Evolutionary conservation across 371 early-diverging fungal genomes (phyloP).

Genomic region (Mucor velutinosus): DNA sequence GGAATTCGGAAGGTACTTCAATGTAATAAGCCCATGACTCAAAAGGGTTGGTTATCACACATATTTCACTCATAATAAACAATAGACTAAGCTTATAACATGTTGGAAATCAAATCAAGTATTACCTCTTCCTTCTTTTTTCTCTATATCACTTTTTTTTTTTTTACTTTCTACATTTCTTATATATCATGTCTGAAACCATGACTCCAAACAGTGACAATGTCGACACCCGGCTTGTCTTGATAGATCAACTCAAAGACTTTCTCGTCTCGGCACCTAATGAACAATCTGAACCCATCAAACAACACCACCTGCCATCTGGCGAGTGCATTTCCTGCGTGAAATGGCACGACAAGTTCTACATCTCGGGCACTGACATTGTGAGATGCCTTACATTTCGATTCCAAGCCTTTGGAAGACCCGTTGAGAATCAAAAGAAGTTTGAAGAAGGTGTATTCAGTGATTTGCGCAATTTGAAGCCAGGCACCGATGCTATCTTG

Average conservation of each 20-base stretch:
- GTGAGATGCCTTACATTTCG: conserved; percentile 77
- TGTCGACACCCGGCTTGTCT: conserved; percentile 32
- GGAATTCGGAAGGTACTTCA: conserved; percentile 11
- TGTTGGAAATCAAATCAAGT: neutral
- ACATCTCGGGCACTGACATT: conserved; percentile 87
- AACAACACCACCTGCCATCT: conserved; percentile 57
- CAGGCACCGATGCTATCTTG: conserved; percentile 79
- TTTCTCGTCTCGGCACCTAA: conserved; percentile 61
- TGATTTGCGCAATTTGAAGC: conserved; percentile 84
- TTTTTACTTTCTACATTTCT: conserved; percentile 1
- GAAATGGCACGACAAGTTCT: conserved; percentile 57
- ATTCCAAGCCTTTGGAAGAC: conserved; percentile 69
- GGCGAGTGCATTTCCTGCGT: conserved; percentile 88
- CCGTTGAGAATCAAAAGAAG: conserved; percentile 72
- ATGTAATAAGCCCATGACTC: conserved; percentile 16
- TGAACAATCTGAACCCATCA: conserved; percentile 41
- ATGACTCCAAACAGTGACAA: conserved; percentile 34
- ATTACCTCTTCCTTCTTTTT: conserved; percentile 15
- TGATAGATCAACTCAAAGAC: conserved; percentile 53
- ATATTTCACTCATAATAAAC: neutral
- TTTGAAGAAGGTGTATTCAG: conserved; percentile 90
- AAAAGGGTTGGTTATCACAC: conserved; percentile 2
- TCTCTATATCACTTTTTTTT: conserved; percentile 8
- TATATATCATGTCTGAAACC: neutral
- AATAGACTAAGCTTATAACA: conserved; percentile 4